These are phyloP conservation scores for Pilasporangium apinafurcum DNA, from an alignment of 352 stramenopile genomes.

Conservation along the genomic window DNA sequence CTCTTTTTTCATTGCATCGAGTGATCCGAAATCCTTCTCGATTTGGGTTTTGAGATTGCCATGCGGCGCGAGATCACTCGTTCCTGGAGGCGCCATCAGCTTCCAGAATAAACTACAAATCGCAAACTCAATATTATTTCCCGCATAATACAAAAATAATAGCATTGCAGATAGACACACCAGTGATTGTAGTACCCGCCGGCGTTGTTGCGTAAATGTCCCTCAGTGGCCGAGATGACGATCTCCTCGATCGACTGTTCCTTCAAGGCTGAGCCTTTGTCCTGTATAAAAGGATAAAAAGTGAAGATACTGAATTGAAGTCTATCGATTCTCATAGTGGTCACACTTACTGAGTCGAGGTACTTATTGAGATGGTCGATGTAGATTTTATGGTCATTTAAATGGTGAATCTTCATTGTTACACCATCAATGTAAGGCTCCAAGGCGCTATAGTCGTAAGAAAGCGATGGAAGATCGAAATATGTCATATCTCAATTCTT, in stretches of 20 bases:
- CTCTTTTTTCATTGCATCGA: conserved; percentile 48
- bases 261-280: conserved; percentile 26
- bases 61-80: conserved; percentile 2
- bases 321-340: conserved; percentile 8
- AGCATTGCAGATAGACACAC: too few relatives aligned
- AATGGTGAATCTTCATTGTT: conserved; percentile 56
- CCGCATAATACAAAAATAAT: too few relatives aligned
- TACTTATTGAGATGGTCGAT: conserved; percentile 28
- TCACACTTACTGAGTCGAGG: conserved; percentile 39
- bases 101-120: too few relatives aligned
- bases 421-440: conserved; percentile 43
- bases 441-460: conserved; percentile 46
- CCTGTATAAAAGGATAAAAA: neutral
- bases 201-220: conserved; percentile 18
- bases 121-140: too few relatives aligned
- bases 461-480: conserved; percentile 35
- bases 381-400: conserved; percentile 40
- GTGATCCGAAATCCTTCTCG: conserved; percentile 25
- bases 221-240: conserved; percentile 19
- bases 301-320: too few relatives aligned
- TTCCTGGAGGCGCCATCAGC: conserved; percentile 17
- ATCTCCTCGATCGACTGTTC: conserved; percentile 21
- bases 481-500: conserved; percentile 8
- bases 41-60: conserved; percentile 38
- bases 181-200: conserved; percentile 24